Base-by-base conservation (phyloP, 352 stramenopile genomes). In the Pseudoperonospora humuli region DNA sequence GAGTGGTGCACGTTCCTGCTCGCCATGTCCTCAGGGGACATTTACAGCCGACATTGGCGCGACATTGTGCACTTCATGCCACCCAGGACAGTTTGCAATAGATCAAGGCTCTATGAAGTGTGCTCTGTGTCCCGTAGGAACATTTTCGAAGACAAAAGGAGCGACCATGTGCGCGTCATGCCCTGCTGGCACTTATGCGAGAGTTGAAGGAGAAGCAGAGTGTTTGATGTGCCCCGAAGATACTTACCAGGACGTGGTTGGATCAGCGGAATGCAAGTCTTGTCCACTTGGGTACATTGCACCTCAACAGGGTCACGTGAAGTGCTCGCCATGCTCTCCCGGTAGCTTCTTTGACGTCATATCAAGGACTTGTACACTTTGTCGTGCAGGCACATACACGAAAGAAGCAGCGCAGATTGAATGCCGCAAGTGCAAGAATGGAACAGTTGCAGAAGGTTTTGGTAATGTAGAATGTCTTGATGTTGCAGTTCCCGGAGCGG, bases 241-340 rank as follows among this genome's bases (percentile, higher is more conserved):
- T 1, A 59, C 53, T 1, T 83, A 59, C 35, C 73, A 83, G 62
- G 45, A 63, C 18, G 34, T 29, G 6, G 24, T 32, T 37, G 67
- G 65, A 7, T 54, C 50, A 0, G 57, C 41, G 0, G 10, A 24
- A 8, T 85, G 70, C 36, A 58, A 50, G 3, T 11, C 27, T 3
- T 86, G 75, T 33, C 55, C 70, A 10, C 21, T 56, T 20, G 71
- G 71, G 2, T 57, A 58, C 25, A 48, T 80, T 7, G 63, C 75
- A 0, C 58, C 55, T 4, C 54, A 58, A 5, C 34, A 34, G 13
- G 75, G 75, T 0, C 57, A 71, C 28, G 26, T 25, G 0, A 56
- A 54, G 34, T 86, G 75, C 31, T 39, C 45, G 1, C 43, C 61
- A 17, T 86, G 75, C 26, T 44, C 17, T 6, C 33, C 45, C 8